A percentile compares a stretch with the other conserved stretches of the same genome.
Conservation (phyloP, 345 rosid genomes). For the Melaleuca alternifolia region DNA sequence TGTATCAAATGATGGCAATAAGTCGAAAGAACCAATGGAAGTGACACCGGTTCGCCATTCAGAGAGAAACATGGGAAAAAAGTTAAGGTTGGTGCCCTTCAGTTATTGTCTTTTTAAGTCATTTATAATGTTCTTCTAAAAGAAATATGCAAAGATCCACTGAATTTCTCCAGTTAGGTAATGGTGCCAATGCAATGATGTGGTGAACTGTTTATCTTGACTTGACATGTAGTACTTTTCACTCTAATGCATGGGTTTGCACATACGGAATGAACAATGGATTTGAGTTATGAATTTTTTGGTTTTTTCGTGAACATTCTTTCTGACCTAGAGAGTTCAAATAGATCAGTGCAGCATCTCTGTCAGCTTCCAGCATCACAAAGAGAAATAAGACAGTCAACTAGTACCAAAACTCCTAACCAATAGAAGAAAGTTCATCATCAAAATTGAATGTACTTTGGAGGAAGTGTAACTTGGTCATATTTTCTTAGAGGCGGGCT, state of each 20-base stretch:
- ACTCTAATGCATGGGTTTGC: not conserved
- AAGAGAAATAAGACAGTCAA: not conserved
- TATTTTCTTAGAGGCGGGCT: not conserved
- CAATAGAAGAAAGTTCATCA: fast-evolving
- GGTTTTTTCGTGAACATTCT: not conserved
- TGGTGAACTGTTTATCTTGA: not conserved
- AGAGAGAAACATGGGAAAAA: constrained; percentile 61
- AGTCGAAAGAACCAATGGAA: constrained; percentile 31
- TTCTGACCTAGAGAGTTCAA: not conserved
- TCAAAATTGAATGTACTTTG: not conserved
- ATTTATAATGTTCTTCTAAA: not conserved
- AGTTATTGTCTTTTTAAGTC: not conserved
- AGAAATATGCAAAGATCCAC: not conserved
- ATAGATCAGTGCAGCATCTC: not conserved
- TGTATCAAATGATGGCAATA: constrained; percentile 30
- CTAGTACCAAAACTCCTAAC: not conserved
- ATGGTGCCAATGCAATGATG: not conserved
- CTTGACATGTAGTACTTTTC: not conserved
- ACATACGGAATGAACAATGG: not conserved
- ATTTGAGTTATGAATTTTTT: not conserved
- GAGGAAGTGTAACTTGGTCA: not conserved
- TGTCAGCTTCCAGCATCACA: not conserved
- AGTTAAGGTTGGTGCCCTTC: constrained; percentile 36
- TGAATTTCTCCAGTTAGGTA: not conserved
- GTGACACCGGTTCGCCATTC: constrained; percentile 57